These are phyloP conservation scores for Talaromyces pinophilus DNA, from an alignment of 2,329 filamentous ascomycete species.

Conservation along the genomic window DNA sequence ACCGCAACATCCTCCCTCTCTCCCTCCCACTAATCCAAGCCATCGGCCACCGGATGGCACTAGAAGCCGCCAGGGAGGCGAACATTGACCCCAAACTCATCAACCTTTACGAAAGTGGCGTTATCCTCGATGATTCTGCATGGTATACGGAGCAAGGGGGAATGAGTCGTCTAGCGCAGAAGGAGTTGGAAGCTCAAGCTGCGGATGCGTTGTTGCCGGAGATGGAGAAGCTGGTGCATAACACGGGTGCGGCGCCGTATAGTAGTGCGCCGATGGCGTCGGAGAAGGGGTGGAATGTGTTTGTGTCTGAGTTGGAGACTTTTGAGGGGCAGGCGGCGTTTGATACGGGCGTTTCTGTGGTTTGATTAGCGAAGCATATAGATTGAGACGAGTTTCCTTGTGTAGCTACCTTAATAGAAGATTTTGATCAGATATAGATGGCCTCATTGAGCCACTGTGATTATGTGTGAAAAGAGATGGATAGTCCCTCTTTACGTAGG, in stretches of 20 bases:
- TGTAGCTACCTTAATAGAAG: not conserved
- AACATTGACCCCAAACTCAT: constrained; percentile 22
- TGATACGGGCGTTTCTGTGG: not conserved
- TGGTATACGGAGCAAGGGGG: constrained; percentile 27
- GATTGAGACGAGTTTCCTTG: not conserved
- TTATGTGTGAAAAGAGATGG: no score
- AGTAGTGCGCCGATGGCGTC: constrained; percentile 19
- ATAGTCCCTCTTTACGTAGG: not conserved
- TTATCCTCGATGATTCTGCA: constrained; percentile 22
- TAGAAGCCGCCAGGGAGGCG: constrained; percentile 28
- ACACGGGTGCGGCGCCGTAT: constrained; percentile 16
- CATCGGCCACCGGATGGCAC: constrained; percentile 29
- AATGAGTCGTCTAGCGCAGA: constrained; percentile 1
- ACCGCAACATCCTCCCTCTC: constrained; percentile 27
- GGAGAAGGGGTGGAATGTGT: constrained; percentile 12
- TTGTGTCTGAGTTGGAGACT: constrained; percentile 14
- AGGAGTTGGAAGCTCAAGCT: constrained; percentile 13
- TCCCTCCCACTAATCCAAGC: constrained; percentile 27
- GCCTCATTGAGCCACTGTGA: no score
- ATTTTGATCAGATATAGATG: no score
- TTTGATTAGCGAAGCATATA: not conserved
- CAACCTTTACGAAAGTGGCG: constrained; percentile 25
- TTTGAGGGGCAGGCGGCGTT: not conserved
- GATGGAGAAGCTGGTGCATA: constrained; percentile 11
- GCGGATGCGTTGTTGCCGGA: constrained; percentile 16